Percentiles rank a stretch among this genome's conserved stretches.
phyloP scores from a whole-genome alignment of 257 asterid genomes.

The Fraxinus cuspidata region DNA sequence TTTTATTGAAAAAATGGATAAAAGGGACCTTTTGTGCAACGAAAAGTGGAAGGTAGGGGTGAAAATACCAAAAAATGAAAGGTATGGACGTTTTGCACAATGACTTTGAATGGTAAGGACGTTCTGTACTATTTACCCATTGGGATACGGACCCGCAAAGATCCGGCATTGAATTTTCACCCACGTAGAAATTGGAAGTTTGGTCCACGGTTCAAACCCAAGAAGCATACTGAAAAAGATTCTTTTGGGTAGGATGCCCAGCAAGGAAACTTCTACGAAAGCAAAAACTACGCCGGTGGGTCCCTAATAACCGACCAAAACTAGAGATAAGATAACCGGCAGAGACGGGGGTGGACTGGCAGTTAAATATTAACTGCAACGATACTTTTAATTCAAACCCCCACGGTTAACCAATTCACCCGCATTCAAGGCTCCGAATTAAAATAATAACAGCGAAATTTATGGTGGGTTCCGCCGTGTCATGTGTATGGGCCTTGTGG shows the following conservation, averaged over 20 bases:
- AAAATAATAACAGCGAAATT: neutral
- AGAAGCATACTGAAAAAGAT: neutral
- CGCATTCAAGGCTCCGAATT: neutral
- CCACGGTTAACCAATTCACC: slow-evolving; percentile 8
- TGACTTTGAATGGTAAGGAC: too few relatives aligned
- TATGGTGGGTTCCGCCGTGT: neutral
- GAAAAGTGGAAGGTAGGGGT: too few relatives aligned
- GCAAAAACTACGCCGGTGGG: neutral
- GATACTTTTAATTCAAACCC: neutral
- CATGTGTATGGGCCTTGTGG: slow-evolving; percentile 15
- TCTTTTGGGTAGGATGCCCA: neutral
- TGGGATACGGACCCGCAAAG: neutral
- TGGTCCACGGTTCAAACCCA: too few relatives aligned
- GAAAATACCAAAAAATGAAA: too few relatives aligned
- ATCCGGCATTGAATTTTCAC: neutral
- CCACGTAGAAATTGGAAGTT: neutral
- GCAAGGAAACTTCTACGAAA: neutral
- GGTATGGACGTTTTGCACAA: too few relatives aligned
- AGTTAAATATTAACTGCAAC: neutral
- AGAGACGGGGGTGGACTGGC: neutral
- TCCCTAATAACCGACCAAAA: neutral
- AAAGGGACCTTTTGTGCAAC: too few relatives aligned
- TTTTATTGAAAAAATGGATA: too few relatives aligned
- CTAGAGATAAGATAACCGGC: neutral
- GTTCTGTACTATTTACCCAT: too few relatives aligned